Evolutionary conservation across 257 asterid species (phyloP).

Genomic region (Solanum medicagineum): DNA sequence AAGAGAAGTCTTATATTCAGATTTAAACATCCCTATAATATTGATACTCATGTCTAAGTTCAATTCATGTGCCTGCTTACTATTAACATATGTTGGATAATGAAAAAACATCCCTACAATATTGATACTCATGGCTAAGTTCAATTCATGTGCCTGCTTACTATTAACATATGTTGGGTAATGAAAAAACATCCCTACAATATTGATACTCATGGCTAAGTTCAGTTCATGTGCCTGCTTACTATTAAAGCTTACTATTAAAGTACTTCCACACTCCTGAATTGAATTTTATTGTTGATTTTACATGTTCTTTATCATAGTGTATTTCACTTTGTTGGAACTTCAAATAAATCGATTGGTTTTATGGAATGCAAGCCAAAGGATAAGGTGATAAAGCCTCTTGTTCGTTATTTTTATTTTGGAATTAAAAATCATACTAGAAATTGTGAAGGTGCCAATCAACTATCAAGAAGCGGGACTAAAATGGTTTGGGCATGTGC

Average conservation of each 20-base stretch:
- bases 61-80: neutral
- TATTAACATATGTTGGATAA: neutral
- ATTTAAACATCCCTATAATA: neutral
- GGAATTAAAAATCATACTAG: neutral
- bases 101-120: neutral
- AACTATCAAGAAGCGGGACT: neutral
- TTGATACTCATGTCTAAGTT: neutral
- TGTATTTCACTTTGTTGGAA: neutral
- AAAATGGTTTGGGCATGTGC: too few species aligned
- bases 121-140: neutral
- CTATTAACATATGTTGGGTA: neutral
- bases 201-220: neutral
- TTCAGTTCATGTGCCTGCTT: neutral
- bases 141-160: neutral
- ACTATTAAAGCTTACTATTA: neutral
- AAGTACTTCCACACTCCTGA: neutral
- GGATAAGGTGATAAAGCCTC: neutral
- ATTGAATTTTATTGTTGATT: neutral
- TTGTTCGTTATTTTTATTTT: neutral
- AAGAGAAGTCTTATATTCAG: neutral
- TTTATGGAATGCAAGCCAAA: neutral
- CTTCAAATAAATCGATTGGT: neutral
- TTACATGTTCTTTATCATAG: neutral
- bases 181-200: neutral
- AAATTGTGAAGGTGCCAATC: neutral